Evolutionary conservation across 768 basidiomycete species (phyloP).

Genomic region (Lactarius pseudohatsudake): DNA sequence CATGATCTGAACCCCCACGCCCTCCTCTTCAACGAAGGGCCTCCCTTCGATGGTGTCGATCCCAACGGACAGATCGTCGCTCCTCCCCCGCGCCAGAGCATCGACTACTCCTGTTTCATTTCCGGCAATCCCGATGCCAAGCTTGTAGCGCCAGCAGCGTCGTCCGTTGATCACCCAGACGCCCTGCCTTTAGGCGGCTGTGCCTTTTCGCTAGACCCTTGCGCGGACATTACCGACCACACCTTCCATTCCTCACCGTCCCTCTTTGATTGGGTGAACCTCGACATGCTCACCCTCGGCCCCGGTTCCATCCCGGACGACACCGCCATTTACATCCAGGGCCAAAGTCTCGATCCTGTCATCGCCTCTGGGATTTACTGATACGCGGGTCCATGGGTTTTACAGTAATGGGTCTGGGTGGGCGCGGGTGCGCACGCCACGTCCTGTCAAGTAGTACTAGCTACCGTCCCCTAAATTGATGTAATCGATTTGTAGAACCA

Average conservation of each 20-base stretch:
- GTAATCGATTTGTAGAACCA: slow-evolving; percentile 8
- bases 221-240: not conserved
- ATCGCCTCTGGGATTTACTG: slow-evolving; percentile 17
- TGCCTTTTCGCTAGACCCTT: slow-evolving; percentile 6
- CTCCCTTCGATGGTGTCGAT: not conserved
- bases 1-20: slow-evolving; percentile 10
- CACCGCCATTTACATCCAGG: not conserved
- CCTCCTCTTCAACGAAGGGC: not conserved
- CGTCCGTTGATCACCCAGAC: not conserved
- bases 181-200: not conserved
- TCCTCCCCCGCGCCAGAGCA: not conserved
- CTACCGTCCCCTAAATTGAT: slow-evolving; percentile 5
- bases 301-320: slow-evolving; percentile 2
- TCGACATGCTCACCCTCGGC: slow-evolving; percentile 15
- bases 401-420: not conserved
- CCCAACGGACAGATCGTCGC: slow-evolving; percentile 7
- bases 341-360: slow-evolving; percentile 6
- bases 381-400: slow-evolving; percentile 1
- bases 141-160: slow-evolving; percentile 8
- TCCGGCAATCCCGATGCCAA: slow-evolving; percentile 22
- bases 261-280: not conserved
- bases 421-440: slow-evolving; percentile 1
- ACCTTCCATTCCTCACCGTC: slow-evolving; percentile 1
- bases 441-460: not conserved
- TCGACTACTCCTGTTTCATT: slow-evolving; percentile 18